Conservation (phyloP, 345 rosid genomes). For the Lumnitzera littorea region DNA sequence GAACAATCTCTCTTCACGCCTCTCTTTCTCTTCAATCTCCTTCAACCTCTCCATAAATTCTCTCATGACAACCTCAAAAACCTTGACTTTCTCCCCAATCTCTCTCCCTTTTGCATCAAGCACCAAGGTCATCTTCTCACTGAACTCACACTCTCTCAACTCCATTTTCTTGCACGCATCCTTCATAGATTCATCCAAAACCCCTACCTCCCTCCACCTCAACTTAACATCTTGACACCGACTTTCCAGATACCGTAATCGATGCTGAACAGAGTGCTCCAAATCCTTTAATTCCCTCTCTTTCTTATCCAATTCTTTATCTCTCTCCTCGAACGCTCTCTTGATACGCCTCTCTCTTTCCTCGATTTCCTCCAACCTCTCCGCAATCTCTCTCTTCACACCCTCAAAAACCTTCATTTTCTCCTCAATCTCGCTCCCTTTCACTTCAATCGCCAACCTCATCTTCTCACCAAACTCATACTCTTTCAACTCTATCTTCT, state of each 20-base stretch:
- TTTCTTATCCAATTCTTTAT: constrained; percentile 1
- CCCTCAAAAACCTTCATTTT: constrained; percentile 5
- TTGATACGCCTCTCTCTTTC: constrained; percentile 12
- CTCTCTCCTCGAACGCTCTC: constrained; percentile 8
- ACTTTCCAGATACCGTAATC: not conserved
- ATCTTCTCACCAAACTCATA: constrained; percentile 9
- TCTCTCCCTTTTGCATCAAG: constrained; percentile 18
- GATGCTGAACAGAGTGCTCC: not conserved
- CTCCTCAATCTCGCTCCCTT: constrained; percentile 4
- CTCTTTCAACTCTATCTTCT: constrained; percentile 22
- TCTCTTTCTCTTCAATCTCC: constrained; percentile 1
- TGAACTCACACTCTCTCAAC: constrained; percentile 9
- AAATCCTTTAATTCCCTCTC: not conserved
- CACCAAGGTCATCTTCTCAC: constrained; percentile 14
- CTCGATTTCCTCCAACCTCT: constrained; percentile 6
- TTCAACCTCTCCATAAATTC: constrained; percentile 7
- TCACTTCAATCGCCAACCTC: constrained; percentile 6
- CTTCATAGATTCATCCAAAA: constrained; percentile 3
- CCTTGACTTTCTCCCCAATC: constrained; percentile 7
- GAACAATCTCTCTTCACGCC: constrained; percentile 7
- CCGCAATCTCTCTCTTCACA: too few species aligned
- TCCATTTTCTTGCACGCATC: constrained; percentile 3
- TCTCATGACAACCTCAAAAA: constrained; percentile 10
- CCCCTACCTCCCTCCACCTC: constrained; percentile 3
- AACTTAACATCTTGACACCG: not conserved